Evolutionary conservation across 1,139 yeast genomes (phyloP).

Genomic region (Chernovozyma sophiae-reginae): DNA sequence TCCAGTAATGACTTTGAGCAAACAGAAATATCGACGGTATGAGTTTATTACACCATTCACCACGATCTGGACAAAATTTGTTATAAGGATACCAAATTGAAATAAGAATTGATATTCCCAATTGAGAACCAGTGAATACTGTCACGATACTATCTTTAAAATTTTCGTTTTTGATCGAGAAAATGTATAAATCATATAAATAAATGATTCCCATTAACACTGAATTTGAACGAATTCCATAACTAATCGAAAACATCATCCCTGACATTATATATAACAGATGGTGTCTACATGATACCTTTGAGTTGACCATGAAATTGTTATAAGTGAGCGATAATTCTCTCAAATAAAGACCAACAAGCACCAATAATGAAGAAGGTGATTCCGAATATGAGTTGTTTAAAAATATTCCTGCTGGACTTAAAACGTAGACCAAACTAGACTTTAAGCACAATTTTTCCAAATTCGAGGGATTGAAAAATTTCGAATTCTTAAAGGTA

Average conservation of each 20-base stretch:
- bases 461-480: constrained; percentile 14
- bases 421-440: constrained; percentile 50
- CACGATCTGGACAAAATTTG: constrained; percentile 60
- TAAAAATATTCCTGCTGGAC: constrained; percentile 82
- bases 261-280: constrained; percentile 51
- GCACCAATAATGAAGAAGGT: constrained; percentile 59
- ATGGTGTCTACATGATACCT: constrained; percentile 10
- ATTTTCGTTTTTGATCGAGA: constrained; percentile 14
- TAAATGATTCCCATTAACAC: constrained; percentile 67
- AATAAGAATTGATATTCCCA: constrained; percentile 43
- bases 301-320: constrained; percentile 12
- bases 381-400: constrained; percentile 78
- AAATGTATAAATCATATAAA: constrained; percentile 49
- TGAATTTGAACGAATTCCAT: constrained; percentile 71
- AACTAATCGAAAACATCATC: constrained; percentile 50
- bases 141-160: constrained; percentile 21
- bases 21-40: constrained; percentile 66
- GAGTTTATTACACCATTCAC: constrained; percentile 66
- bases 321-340: constrained; percentile 30
- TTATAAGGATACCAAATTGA: constrained; percentile 53
- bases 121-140: constrained; percentile 50
- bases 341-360: constrained; percentile 55
- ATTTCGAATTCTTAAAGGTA: constrained; percentile 22
- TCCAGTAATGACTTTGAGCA: constrained; percentile 84
- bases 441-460: constrained; percentile 27